Conservation (phyloP, 169 alveolate species). For the Cryptosporidium canis region DNA sequence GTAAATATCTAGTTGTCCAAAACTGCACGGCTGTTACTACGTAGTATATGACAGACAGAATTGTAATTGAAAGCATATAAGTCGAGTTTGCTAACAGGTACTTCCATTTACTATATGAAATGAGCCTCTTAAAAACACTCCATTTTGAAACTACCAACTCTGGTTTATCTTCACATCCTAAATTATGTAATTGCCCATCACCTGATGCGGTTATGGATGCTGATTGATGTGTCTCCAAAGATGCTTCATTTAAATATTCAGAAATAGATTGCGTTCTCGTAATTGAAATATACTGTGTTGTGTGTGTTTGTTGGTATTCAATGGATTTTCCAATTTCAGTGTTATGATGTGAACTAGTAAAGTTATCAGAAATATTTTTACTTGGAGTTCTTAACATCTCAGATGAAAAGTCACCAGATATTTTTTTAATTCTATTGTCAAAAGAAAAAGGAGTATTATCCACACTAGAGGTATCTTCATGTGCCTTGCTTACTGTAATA, state of each 20-base stretch:
- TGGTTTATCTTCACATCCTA: not conserved
- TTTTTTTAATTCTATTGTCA: constrained; percentile 5
- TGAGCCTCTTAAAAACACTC: not conserved
- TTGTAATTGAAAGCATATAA: constrained; percentile 39
- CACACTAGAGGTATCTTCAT: not conserved
- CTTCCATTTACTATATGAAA: not conserved
- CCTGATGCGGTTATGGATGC: too few species aligned
- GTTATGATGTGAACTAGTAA: not conserved
- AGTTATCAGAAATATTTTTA: not conserved
- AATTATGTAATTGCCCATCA: too few species aligned
- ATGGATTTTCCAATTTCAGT: not conserved
- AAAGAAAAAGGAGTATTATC: not conserved
- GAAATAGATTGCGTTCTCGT: constrained; percentile 42
- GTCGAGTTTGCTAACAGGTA: constrained; percentile 1
- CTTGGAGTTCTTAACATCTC: not conserved
- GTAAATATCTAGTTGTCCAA: constrained; percentile 69
- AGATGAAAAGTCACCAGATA: not conserved
- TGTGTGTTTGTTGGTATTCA: not conserved
- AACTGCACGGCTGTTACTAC: constrained; percentile 63
- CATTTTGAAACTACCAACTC: not conserved
- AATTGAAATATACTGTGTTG: constrained; percentile 18
- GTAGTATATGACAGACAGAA: constrained; percentile 46
- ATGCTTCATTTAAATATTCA: not conserved
- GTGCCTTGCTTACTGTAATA: not conserved
- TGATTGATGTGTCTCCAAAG: not conserved